Conservation (phyloP, 164 flowering plant species). For the Chimonanthus salicifolius region DNA sequence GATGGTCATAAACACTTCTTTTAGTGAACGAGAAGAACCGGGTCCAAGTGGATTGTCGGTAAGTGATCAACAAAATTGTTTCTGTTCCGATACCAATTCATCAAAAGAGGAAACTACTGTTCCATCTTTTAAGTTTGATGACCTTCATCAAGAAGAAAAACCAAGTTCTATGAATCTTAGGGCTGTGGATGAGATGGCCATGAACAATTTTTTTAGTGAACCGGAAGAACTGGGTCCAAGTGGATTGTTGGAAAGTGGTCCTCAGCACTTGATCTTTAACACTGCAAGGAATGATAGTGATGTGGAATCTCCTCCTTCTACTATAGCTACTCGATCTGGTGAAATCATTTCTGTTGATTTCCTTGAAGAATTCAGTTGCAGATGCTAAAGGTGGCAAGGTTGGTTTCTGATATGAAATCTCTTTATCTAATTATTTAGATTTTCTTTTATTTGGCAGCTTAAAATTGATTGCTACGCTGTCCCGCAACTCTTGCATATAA, state of each 20-base stretch:
- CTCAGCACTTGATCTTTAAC: conserved; percentile 15
- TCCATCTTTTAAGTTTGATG: not conserved
- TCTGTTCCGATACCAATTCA: not conserved
- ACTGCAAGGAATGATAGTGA: conserved; percentile 24
- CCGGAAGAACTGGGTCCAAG: conserved; percentile 12
- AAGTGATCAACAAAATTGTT: conserved; percentile 7
- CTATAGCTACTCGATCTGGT: conserved; percentile 27
- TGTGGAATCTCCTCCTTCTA: conserved; percentile 18
- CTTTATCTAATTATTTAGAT: too few relatives aligned
- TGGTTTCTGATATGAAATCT: not conserved
- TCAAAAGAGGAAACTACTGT: not conserved
- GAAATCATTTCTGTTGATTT: conserved; percentile 41
- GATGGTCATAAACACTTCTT: not conserved
- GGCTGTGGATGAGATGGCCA: conserved; percentile 8
- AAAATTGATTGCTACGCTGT: not conserved
- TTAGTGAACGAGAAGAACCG: conserved; percentile 13
- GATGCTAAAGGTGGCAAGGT: conserved; percentile 89
- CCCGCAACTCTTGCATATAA: not conserved
- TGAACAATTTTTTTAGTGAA: conserved; percentile 4
- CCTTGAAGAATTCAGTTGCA: conserved; percentile 56
- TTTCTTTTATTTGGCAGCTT: too few relatives aligned
- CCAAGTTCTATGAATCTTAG: conserved; percentile 13
- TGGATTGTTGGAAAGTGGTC: conserved; percentile 13
- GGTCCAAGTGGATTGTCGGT: conserved; percentile 13
- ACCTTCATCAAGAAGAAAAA: conserved; percentile 10